A percentile compares a stretch with the other conserved stretches of the same genome.
Conservation (phyloP, 441 rosid genomes). For the Mallotus repandus region DNA sequence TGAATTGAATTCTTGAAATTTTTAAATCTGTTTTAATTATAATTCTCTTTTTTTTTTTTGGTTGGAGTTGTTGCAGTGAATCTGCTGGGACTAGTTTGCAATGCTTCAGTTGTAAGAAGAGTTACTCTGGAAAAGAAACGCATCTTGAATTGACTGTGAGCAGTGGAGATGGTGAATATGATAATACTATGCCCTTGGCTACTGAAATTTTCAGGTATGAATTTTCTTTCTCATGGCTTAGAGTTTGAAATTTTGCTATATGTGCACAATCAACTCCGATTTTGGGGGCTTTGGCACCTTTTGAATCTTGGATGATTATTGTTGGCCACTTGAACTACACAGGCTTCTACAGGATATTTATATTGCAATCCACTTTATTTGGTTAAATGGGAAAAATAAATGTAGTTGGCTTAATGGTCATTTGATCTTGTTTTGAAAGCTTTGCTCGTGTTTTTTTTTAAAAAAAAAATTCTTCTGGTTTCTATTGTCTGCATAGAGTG, state of each 20-base stretch:
- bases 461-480: no score
- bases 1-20: no score
- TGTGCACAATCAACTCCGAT: background rate
- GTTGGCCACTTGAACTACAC: no score
- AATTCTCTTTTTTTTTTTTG: background rate
- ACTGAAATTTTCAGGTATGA: slow-evolving; percentile 69
- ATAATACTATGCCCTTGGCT: slow-evolving; percentile 47
- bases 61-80: slow-evolving; percentile 34
- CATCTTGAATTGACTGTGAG: slow-evolving; percentile 63
- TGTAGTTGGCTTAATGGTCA: no score
- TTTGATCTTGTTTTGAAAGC: no score
- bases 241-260: no score
- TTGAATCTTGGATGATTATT: no score
- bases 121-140: slow-evolving; percentile 51
- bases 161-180: slow-evolving; percentile 46
- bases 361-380: background rate
- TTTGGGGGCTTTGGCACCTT: no score
- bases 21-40: background rate
- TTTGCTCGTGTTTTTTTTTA: no score
- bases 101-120: slow-evolving; percentile 57
- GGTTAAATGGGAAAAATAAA: background rate
- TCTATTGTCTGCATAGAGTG: no score
- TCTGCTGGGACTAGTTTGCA: slow-evolving; percentile 39
- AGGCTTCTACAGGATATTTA: no score
- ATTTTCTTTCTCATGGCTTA: no score